Conservation (phyloP, 176 grass and related monocot genomes). For the Thalia dealbata region DNA sequence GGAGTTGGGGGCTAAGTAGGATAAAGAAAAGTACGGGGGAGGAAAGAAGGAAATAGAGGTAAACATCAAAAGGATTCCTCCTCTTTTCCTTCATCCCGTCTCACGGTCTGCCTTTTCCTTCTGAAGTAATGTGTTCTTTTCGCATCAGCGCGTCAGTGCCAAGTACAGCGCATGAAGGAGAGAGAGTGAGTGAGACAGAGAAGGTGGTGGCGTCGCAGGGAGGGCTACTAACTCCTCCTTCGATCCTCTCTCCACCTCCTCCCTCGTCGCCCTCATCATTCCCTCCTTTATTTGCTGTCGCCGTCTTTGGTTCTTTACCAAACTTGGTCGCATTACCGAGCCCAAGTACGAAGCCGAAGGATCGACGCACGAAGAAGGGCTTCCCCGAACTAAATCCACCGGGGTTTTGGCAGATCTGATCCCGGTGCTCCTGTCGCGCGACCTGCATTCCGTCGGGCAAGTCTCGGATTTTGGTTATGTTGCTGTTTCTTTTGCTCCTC, state of each 20-base stretch:
- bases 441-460: background rate
- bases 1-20: too few species aligned
- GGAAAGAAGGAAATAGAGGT: too few species aligned
- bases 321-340: background rate
- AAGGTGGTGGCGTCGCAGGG: background rate
- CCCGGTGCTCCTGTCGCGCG: background rate
- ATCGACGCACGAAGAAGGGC: background rate
- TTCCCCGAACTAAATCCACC: background rate
- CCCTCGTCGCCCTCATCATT: background rate
- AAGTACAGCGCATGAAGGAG: background rate
- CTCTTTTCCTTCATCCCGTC: background rate
- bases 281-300: background rate
- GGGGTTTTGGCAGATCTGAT: background rate
- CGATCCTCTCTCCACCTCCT: background rate
- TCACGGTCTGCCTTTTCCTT: background rate
- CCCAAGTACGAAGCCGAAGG: background rate
- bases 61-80: too few species aligned
- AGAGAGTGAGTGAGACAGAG: background rate
- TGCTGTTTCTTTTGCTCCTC: background rate
- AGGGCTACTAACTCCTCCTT: background rate
- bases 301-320: background rate
- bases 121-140: background rate
- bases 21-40: too few species aligned
- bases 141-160: background rate
- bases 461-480: background rate